Base-by-base conservation (phyloP, 148 eudicot genomes). In the Vaccinium myrtillus region DNA sequence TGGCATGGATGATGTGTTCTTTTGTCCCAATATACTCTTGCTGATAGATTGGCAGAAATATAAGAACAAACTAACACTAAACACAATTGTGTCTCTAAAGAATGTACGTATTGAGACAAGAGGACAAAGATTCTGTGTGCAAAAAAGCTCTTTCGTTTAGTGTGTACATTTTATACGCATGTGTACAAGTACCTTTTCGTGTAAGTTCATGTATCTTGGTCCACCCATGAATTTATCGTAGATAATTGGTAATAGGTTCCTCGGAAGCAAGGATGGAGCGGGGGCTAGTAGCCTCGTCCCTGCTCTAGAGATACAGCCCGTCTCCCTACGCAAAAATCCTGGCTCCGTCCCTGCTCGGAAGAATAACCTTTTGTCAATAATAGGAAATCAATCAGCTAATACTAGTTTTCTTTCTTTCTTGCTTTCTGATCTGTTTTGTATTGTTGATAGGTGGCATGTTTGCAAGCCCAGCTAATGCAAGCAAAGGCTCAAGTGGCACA, bases 401-500 rank as follows among this genome's bases (percentile, higher is more conserved):
- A 59, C 19, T 21, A 21, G 23, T 21, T 59, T 10, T 59, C 25
- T 63, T 63, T 63, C 69, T 63, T 63, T 5, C 46, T 36, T 21
- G 27, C 8, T 63, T 48, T 54, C 39, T 59, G 1, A 2, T 53
- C n/a, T 58, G 27, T 16, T 13, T 21, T 23, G 10, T 75, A 48
- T 59, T 58, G 73, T 67, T 76, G 73, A 30, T 82, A 95, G 98
- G 98, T 95, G 88, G 86, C 98, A 85, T 90, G 89, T 81, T 88
- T 95, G 82, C 98, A 95, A 93, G 92, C 94, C 71, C 98, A 95
- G 84, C 58, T 95, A 78, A 93, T 91, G 93, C 98, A 95, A 88
- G 89, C 79, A 74, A 93, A 92, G 88, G 89, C 95, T 43, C 93
- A 91, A 59, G 69, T 94, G 89, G 91, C 91, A 14, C 90, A 88